phyloP scores from a whole-genome alignment of 352 stramenopile species.

The Globisporangium rhizosaccharum region DNA sequence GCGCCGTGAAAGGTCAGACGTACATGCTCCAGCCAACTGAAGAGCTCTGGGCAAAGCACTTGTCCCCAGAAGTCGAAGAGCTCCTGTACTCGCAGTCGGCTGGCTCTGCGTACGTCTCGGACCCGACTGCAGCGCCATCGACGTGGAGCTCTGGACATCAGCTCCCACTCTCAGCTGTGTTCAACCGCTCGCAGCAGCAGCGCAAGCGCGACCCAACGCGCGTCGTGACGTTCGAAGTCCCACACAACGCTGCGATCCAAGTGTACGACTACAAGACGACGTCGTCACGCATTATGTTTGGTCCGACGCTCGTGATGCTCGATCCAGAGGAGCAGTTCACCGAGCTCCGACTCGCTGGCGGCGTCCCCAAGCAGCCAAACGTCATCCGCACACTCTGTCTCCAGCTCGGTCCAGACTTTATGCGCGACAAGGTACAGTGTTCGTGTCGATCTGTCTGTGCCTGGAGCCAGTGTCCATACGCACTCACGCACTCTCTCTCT shows the following conservation, averaged over 20 bases:
- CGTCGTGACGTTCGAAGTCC: conserved; percentile 76
- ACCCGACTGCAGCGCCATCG: conserved; percentile 22
- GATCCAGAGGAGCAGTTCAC: conserved; percentile 82
- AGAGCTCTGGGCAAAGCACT: conserved; percentile 64
- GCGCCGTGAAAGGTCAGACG: conserved; percentile 65
- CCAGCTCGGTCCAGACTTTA: conserved; percentile 78
- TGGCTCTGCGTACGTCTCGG: conserved; percentile 56
- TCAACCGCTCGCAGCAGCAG: no score
- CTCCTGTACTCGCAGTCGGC: conserved; percentile 46
- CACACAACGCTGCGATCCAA: conserved; percentile 77
- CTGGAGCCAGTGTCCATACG: not conserved
- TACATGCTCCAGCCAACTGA: conserved; percentile 83
- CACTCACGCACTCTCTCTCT: not conserved
- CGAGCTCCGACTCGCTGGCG: conserved; percentile 58
- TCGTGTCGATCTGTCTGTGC: not conserved
- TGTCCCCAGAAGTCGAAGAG: conserved; percentile 61
- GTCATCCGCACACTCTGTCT: conserved; percentile 76
- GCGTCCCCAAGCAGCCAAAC: conserved; percentile 71
- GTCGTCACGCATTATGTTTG: conserved; percentile 75
- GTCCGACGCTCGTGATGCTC: conserved; percentile 74
- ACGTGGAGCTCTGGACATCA: not conserved
- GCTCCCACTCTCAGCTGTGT: no score
- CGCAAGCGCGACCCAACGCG: conserved; percentile 47
- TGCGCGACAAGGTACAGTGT: conserved; percentile 50
- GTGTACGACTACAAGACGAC: conserved; percentile 85